Evolutionary conservation across 2,329 filamentous ascomycete species (phyloP), one percentile per base, ranked within the genome.

Genomic region (Colletotrichum sp.): DNA sequence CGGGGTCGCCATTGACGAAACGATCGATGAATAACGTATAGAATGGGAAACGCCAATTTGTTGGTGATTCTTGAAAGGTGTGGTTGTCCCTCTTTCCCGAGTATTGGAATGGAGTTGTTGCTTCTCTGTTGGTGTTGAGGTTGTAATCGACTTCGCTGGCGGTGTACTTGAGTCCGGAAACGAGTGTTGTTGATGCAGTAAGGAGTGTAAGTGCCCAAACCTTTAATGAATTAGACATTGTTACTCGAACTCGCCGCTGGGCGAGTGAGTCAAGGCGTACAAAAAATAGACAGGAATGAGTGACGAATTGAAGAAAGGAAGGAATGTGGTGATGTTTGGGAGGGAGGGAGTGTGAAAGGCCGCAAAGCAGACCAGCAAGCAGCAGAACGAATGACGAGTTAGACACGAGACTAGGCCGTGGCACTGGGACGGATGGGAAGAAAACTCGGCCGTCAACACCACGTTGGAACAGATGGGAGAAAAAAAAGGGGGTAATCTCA

Each of bases 11-110:
- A 79, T 93, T 93, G 57, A 92, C 91, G 79, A 90, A 93, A 75
- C 91, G 86, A 81, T 93, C 92, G 13, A 93, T 82, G 80, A 93
- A 92, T 61, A 93, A 84, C 10, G 91, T 92, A 81, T 94, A 94
- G 80, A 93, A 90, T 0, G 92, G 92, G 76, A 93, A 89, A 30
- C 92, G 87, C 92, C 92, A 94, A 78, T 91, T 93, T 0, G 84
- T 81, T 2, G 92, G 92, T 24, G 91, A 93, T 1, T 85, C 83
- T 21, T 83, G 81, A 78, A 90, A 93, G 6, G 80, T 82, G 80
- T 91, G 89, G 76, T 87, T 83, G n/a, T 83, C 84, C 89, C 90
- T 89, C 84, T 87, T 83, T 75, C 91, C 88, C 80, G 84, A 89
- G 81, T 93, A 94, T 60, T 93, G 87, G 48, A 90, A 83, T 3